phyloP scores from a whole-genome alignment of 495 filamentous ascomycete genomes.

The Trichoderma virens region DNA sequence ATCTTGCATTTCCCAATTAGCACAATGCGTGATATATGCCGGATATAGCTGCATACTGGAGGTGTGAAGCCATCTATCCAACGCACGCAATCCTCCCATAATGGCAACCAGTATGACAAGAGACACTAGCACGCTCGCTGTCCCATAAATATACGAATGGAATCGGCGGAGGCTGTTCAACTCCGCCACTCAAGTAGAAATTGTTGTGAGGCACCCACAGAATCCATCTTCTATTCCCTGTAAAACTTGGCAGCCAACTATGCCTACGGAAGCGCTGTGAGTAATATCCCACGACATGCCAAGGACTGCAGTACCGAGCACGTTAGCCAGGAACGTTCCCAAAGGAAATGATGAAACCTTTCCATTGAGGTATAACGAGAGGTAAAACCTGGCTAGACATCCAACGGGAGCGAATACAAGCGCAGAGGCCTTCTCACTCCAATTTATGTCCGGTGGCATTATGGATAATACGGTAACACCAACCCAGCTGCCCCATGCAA shows the following conservation, averaged over 20 bases:
- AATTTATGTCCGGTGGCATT: conserved; percentile 64
- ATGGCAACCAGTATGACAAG: conserved; percentile 65
- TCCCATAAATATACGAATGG: conserved; percentile 71
- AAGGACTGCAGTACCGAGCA: conserved; percentile 60
- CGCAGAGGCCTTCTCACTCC: conserved; percentile 74
- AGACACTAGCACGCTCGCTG: conserved; percentile 53
- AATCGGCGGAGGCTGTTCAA: conserved; percentile 56
- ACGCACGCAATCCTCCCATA: conserved; percentile 69
- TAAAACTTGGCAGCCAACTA: conserved; percentile 68
- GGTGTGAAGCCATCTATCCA: conserved; percentile 61
- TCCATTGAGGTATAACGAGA: conserved; percentile 59
- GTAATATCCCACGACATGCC: conserved; percentile 68
- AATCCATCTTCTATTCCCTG: conserved; percentile 85
- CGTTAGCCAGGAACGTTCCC: conserved; percentile 82
- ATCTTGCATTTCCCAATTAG: no score
- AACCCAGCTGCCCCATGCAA: conserved; percentile 69
- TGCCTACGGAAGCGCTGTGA: conserved; percentile 44
- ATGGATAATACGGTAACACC: conserved; percentile 67
- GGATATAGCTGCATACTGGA: no score
- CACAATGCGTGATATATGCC: no score
- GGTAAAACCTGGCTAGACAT: conserved; percentile 66
- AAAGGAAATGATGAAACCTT: conserved; percentile 64
- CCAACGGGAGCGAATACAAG: conserved; percentile 81
- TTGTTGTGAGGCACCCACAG: conserved; percentile 81
- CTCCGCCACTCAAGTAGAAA: conserved; percentile 89